Conservation (phyloP, 768 basidiomycete species). For the Hydnomerulius pinastri region DNA sequence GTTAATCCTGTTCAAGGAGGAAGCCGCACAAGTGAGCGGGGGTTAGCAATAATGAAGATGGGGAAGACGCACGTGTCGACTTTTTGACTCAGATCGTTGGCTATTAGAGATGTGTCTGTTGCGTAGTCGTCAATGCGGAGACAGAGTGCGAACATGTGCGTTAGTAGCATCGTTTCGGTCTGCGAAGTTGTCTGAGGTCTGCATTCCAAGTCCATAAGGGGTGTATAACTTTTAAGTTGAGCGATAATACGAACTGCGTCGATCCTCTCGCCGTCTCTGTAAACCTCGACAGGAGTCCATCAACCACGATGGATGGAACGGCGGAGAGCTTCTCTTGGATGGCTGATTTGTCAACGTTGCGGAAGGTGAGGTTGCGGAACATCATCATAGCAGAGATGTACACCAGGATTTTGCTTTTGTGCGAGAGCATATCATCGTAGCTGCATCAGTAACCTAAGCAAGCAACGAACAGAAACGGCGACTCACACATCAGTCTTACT, state of each 20-base stretch:
- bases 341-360: constrained; percentile 48
- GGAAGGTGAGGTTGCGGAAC: constrained; percentile 52
- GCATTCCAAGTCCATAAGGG: constrained; percentile 8
- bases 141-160: constrained; percentile 80
- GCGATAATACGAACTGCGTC: constrained; percentile 49
- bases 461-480: background rate
- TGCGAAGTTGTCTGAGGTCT: constrained; percentile 61
- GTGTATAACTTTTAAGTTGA: too few relatives aligned
- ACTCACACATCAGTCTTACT: constrained; percentile 67
- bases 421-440: constrained; percentile 1
- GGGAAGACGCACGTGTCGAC: constrained; percentile 55
- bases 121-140: constrained; percentile 79
- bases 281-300: constrained; percentile 77
- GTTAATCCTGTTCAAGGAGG: constrained; percentile 48
- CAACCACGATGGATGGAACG: constrained; percentile 66
- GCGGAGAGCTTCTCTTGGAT: constrained; percentile 56
- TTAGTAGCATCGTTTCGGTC: constrained; percentile 69
- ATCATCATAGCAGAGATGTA: constrained; percentile 84
- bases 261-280: constrained; percentile 73
- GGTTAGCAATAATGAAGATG: background rate
- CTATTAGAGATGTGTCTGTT: constrained; percentile 65
- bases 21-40: background rate
- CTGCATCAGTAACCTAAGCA: background rate
- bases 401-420: constrained; percentile 65
- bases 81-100: constrained; percentile 72